Base-by-base conservation (phyloP, 2,329 filamentous ascomycete species). In the Penicillium verrucosum region DNA sequence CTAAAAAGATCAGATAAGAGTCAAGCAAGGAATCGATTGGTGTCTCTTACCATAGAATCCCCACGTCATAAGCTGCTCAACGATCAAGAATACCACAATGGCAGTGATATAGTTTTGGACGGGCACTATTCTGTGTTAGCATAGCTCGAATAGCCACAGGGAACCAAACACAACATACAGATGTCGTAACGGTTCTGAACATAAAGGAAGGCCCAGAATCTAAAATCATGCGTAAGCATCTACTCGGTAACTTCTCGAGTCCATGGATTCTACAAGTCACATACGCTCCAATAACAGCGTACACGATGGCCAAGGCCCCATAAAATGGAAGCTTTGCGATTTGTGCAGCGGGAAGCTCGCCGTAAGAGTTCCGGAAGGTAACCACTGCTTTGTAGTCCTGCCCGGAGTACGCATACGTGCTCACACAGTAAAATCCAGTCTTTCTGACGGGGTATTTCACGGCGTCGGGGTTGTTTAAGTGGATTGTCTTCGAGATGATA, bases 101-200 rank as follows among this genome's bases (percentile, higher is more conserved):
- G 94, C 93, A 0, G 94, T 99, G 67, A 99, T 97, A 75, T 99
- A 99, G 73, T 99, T 99, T 75, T 99, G 94, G 2, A 99, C 94
- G 16, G 95, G 89, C 69, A 99, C 86, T 90, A 59, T 7, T 52
- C 42, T 21, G 43, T 11, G 59, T 80, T 65, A 82, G 74, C 64
- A 51, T 38, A 14, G 6, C 36, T 29, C 16, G n/a, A 50, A n/a
- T 25, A 47, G 36, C 3, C 27, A 18, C 30, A 32, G 4, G 14
- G 18, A 27, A 45, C 21, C 18, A 10, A 36, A 53, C 85, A 77
- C 12, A 36, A 54, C 85, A 77, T 77, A 89, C 87, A 79, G 60
- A 99, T 97, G 74, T 99, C 94, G 68, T 89, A 85, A 58, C 93
- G 85, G 73, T 99, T 91, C 74, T 97, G 92, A 68, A 92, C 92